phyloP scores from a whole-genome alignment of 495 filamentous ascomycete species.

The Copromyces sp. region DNA sequence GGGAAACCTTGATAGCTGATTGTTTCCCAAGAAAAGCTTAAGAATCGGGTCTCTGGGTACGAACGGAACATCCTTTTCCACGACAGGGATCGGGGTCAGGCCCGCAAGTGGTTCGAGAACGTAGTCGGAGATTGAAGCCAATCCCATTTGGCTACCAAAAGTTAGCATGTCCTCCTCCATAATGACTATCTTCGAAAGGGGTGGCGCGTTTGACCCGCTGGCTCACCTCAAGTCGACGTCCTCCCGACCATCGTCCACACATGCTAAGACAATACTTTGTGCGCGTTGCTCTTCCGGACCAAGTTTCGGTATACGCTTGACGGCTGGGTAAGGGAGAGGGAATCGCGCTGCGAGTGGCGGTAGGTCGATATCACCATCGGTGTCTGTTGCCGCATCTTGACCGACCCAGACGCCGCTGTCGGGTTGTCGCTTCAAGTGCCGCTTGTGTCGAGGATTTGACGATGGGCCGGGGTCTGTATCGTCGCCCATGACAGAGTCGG shows the following conservation, averaged over 20 bases:
- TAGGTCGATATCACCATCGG: constrained; percentile 26
- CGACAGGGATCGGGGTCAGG: constrained; percentile 42
- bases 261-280: constrained; percentile 36
- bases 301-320: neutral
- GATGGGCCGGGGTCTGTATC: constrained; percentile 15
- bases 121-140: constrained; percentile 32
- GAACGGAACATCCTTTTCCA: constrained; percentile 29
- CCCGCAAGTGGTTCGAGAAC: constrained; percentile 48
- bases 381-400: constrained; percentile 44
- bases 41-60: constrained; percentile 40
- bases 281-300: constrained; percentile 24
- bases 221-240: constrained; percentile 58
- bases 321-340: constrained; percentile 1
- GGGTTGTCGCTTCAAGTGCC: constrained; percentile 51
- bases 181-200: neutral
- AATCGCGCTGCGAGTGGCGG: constrained; percentile 8
- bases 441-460: constrained; percentile 35
- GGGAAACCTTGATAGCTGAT: constrained; percentile 44
- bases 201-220: neutral
- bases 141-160: constrained; percentile 19
- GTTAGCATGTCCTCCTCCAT: neutral
- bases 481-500: constrained; percentile 30
- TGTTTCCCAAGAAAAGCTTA: constrained; percentile 53
- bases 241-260: constrained; percentile 51
- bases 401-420: constrained; percentile 81